Conservation (phyloP, 306 rosid genomes). For the Astragalus membranaceus region DNA sequence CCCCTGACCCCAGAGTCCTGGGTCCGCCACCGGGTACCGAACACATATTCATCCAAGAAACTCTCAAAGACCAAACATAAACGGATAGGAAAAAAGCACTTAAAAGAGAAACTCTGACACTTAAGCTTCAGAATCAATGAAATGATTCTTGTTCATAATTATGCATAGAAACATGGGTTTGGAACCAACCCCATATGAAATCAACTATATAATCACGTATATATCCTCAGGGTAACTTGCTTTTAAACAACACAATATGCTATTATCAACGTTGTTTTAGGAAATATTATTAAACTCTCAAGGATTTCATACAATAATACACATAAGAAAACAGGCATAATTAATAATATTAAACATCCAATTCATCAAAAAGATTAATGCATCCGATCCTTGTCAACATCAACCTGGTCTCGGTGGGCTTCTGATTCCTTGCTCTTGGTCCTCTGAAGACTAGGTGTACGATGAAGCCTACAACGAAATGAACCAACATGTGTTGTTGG, state of each 20-base stretch:
- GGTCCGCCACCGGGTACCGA: no score
- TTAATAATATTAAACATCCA: background rate
- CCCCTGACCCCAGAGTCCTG: no score
- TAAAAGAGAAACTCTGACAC: background rate
- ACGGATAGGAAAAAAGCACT: background rate
- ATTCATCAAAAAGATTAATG: conserved; percentile 4
- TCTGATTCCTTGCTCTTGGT: conserved; percentile 43
- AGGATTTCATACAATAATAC: background rate
- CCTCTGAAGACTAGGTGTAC: conserved; percentile 42
- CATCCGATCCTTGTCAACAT: background rate
- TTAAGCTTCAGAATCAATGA: background rate
- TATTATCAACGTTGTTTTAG: no score
- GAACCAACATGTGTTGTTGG: conserved; percentile 78
- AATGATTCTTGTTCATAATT: background rate
- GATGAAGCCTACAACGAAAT: conserved; percentile 71
- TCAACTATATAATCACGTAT: background rate
- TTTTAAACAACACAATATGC: background rate
- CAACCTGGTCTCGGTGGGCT: background rate
- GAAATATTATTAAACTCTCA: no score
- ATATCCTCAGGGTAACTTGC: background rate
- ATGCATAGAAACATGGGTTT: background rate
- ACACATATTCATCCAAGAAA: background rate
- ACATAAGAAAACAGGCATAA: background rate
- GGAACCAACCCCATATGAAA: background rate
- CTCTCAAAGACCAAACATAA: no score